A percentile compares a stretch with the other conserved stretches of the same genome.
phyloP scores from a whole-genome alignment of 805 yeast species.

The Blastobotrys attinorum region DNA sequence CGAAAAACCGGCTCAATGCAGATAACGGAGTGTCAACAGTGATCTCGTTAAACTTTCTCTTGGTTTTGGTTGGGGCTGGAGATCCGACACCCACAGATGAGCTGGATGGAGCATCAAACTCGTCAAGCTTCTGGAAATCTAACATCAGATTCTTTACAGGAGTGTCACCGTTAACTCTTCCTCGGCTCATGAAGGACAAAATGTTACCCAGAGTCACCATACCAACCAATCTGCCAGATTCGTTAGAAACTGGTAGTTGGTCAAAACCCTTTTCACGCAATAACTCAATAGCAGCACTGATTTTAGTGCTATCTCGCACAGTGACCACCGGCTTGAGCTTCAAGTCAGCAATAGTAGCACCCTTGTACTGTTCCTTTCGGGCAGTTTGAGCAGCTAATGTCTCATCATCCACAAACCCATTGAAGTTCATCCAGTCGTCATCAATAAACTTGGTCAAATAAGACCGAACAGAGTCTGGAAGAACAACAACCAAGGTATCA shows the following conservation, averaged over 20 bases:
- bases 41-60: slow-evolving; percentile 59
- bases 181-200: slow-evolving; percentile 57
- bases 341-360: slow-evolving; percentile 59
- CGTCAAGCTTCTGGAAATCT: slow-evolving; percentile 63
- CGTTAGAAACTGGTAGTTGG: slow-evolving; percentile 68
- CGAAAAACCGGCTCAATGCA: slow-evolving; percentile 71
- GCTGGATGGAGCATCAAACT: slow-evolving; percentile 44
- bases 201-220: slow-evolving; percentile 68
- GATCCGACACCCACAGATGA: slow-evolving; percentile 26
- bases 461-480: slow-evolving; percentile 84
- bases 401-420: slow-evolving; percentile 57
- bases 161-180: slow-evolving; percentile 47
- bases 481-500: slow-evolving; percentile 68
- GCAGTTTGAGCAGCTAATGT: slow-evolving; percentile 33
- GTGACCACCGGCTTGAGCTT: slow-evolving; percentile 75
- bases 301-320: slow-evolving; percentile 51
- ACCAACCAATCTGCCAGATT: slow-evolving; percentile 57
- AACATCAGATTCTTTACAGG: slow-evolving; percentile 53
- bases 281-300: slow-evolving; percentile 57
- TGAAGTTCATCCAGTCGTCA: slow-evolving; percentile 82
- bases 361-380: slow-evolving; percentile 35
- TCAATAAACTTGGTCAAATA: slow-evolving; percentile 82
- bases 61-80: slow-evolving; percentile 34
- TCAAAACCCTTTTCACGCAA: slow-evolving; percentile 73
- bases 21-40: slow-evolving; percentile 56